Evolutionary conservation across 257 asterid genomes (phyloP).

Genomic region (Gynochthodes officinalis): DNA sequence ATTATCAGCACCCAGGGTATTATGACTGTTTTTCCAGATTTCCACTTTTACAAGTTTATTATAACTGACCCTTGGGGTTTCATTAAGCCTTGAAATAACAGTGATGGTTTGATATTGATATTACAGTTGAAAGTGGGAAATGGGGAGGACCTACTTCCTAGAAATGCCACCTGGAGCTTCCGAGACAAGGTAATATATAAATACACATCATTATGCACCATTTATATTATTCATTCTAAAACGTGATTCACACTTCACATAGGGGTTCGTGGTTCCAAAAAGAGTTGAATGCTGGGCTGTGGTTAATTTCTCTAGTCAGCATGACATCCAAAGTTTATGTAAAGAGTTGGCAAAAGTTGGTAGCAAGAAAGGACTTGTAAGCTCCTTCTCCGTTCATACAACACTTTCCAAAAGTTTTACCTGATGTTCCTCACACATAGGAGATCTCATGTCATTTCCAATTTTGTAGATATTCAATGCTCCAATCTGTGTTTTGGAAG

Average conservation of each 20-base stretch:
- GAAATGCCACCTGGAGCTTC: conserved; percentile 45
- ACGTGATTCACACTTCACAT: conserved; percentile 7
- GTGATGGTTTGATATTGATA: conserved; percentile 6
- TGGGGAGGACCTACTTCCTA: conserved; percentile 35
- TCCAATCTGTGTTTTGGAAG: conserved; percentile 41
- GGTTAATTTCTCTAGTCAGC: conserved; percentile 41
- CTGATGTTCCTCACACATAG: not conserved
- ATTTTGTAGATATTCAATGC: conserved; percentile 30
- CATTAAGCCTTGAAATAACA: not conserved
- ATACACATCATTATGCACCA: not conserved
- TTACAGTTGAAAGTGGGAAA: conserved; percentile 46
- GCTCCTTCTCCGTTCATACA: not conserved
- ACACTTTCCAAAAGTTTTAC: conserved; percentile 1
- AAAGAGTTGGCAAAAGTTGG: conserved; percentile 30
- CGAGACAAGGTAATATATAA: conserved; percentile 45
- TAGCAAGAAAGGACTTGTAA: conserved; percentile 42
- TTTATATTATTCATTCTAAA: not conserved
- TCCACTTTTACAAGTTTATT: not conserved
- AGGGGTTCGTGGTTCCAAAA: conserved; percentile 40
- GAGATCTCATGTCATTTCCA: not conserved
- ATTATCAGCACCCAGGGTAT: conserved; percentile 50
- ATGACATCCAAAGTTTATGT: conserved; percentile 23
- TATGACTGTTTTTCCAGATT: conserved; percentile 5
- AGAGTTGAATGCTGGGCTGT: conserved; percentile 38
- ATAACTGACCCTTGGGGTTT: not conserved